Evolutionary conservation across 805 yeast species (phyloP), one percentile per base, ranked within the genome.

Genomic region (Teunomyces pallodes): DNA sequence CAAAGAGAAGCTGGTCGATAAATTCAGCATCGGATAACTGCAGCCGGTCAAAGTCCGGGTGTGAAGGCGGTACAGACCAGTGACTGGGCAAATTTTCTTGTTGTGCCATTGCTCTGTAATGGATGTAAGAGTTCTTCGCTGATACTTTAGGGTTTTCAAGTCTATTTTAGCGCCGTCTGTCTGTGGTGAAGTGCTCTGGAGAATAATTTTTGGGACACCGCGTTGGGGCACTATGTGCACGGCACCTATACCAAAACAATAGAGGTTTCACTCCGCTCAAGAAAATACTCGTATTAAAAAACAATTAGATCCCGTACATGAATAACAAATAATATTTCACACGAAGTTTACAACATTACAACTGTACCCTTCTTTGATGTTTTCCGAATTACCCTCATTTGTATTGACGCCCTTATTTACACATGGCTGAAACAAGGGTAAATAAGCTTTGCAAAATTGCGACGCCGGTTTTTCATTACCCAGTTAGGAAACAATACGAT

Each of bases 1-100:
- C 76, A 48, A 64, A 66, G 24, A 67, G 41, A 32, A 73, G 55
- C 35, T 58, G 67, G 46, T 70, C 74, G 28, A 69, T 69, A 52
- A 49, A 69, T 43, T 71, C 68, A 4, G 46, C 51, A 43, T 62
- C 70, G 9, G 65, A 46, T 14, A 69, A 50, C 8, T 46, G 33
- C 10, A 64, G 56, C 36, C 74, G 51, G 49, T 72, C 71, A 46
- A 72, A 72, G 16, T 52, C 50, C 2, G 72, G 68, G 48, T 70
- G 62, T 4, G 74, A 69, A 3, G 77, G 76, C 16, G 58, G 53
- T 14, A 53, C 10, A 20, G 29, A 36, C 28, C 41, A 54, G 44
- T 32, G 35, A 24, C 41, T 31, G 13, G 31, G 31, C 24, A 13
- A 28, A 16, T 45, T 40, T 29, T 20, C 16, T 45, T 45, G 14